Base-by-base conservation (phyloP, 139 green algal species). In the Haematococcus sp. region DNA sequence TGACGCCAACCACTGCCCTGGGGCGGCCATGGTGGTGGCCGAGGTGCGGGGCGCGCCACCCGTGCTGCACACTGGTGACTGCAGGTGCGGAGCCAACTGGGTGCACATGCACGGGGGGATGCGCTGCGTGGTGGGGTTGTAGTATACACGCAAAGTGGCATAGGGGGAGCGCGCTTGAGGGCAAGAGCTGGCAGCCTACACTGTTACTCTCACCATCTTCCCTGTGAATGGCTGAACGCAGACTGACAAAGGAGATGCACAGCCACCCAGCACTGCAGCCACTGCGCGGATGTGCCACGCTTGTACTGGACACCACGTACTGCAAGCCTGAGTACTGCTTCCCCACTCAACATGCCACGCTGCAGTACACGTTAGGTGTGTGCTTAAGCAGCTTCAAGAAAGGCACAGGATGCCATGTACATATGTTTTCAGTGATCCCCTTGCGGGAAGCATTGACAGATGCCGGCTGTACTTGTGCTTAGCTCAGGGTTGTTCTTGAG, bases 291-390 rank as follows among this genome's bases (percentile, higher is more conserved):
- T 49, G 73, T 4, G 73, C 74, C 27, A 81, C 87, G 7, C 81
- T 97, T 22, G 80, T 98, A 17, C 79, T 98, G 71, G 94, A 98
- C 81, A 98, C 94, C 34, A 98, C 94, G 49, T 98, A 97, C 82
- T 96, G 91, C 82, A 63, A 92, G 17, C 93, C 89, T 44, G 40
- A 72, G 59, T 91, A 94, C 68, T 23, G 44, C 46, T 95, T 94
- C 75, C 92, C 93, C 20, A 60, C 79, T 3, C 91, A 95, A 76
- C n/a, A 76, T 11, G 81, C 86, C 54, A 89, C 93, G 44, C 65
- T 97, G 63, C 72, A 89, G 27, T 90, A 72, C 74, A 80, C 66
- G 34, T 34, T 80, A 4, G 35, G 70, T 76, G 40, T 15, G 70
- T 76, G 28, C n/a, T n/a, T n/a, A n/a, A n/a, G n/a, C n/a, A n/a